phyloP scores from a whole-genome alignment of 176 grass and related monocot genomes.

The Carex cristatella region DNA sequence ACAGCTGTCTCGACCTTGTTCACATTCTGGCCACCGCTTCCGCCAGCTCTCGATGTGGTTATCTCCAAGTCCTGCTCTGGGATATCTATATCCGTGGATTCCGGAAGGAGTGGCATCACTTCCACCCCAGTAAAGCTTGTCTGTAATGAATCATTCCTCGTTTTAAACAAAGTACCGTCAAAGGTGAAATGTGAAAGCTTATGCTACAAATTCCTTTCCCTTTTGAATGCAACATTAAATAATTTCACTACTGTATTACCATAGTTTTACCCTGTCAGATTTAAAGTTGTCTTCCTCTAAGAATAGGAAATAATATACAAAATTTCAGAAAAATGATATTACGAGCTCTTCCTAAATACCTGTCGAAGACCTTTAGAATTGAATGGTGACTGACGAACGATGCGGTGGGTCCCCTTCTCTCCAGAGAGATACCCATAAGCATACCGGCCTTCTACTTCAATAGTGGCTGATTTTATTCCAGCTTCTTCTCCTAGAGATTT shows the following conservation, averaged over 20 bases:
- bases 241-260: background rate
- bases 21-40: slow-evolving; percentile 96
- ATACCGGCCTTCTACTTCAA: slow-evolving; percentile 79
- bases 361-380: slow-evolving; percentile 96
- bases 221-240: background rate
- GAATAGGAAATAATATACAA: background rate
- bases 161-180: background rate
- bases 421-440: slow-evolving; percentile 95
- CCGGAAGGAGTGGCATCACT: slow-evolving; percentile 86
- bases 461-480: slow-evolving; percentile 89
- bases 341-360: slow-evolving; percentile 37
- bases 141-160: slow-evolving; percentile 24
- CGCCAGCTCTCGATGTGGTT: slow-evolving; percentile 79
- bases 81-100: slow-evolving; percentile 78
- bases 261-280: background rate
- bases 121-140: slow-evolving; percentile 96
- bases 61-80: slow-evolving; percentile 96
- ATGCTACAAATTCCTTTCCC: background rate
- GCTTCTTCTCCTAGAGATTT: slow-evolving; percentile 88
- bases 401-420: slow-evolving; percentile 94
- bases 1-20: slow-evolving; percentile 98
- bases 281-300: background rate
- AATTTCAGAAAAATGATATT: background rate
- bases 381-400: slow-evolving; percentile 94
- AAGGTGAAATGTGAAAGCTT: background rate